Evolutionary conservation across 495 filamentous ascomycete genomes (phyloP).

Genomic region (Aspergillus campestris): DNA sequence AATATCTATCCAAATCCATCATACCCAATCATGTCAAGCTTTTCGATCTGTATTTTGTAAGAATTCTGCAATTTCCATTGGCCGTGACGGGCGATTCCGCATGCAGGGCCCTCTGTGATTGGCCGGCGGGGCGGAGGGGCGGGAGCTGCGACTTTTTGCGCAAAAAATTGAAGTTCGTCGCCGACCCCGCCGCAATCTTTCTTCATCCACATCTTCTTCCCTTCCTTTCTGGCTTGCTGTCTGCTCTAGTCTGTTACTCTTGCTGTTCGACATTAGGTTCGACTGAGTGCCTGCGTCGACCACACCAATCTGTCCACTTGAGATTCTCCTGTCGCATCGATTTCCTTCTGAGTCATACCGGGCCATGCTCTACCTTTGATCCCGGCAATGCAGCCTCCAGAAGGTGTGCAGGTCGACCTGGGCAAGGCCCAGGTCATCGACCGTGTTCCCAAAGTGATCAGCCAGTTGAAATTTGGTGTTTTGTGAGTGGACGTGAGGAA

Average conservation of each 20-base stretch:
- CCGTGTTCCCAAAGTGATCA: constrained; percentile 79
- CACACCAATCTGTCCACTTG: too few relatives aligned
- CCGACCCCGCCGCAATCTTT: constrained; percentile 18
- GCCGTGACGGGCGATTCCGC: too few relatives aligned
- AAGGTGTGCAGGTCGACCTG: constrained; percentile 42
- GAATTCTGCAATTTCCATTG: too few relatives aligned
- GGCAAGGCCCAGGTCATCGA: constrained; percentile 87
- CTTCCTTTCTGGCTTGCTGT: background rate
- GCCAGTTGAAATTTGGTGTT: constrained; percentile 87
- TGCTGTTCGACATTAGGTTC: too few relatives aligned
- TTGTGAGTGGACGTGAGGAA: too few relatives aligned
- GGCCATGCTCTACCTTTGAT: constrained; percentile 37
- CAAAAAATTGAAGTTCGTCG: constrained; percentile 16
- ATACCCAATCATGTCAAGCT: too few relatives aligned
- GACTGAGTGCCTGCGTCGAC: too few relatives aligned
- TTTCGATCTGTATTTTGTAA: too few relatives aligned
- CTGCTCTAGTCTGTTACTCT: background rate
- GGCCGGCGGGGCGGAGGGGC: constrained; percentile 9
- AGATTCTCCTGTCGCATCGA: background rate
- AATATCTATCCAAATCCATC: too few relatives aligned
- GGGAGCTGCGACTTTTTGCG: constrained; percentile 6
- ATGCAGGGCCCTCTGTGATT: constrained; percentile 7
- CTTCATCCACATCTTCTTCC: constrained; percentile 16
- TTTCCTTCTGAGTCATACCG: constrained; percentile 22
- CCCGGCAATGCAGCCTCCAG: constrained; percentile 40